These are phyloP conservation scores for Neocatenulostroma microsporum DNA, from an alignment of 2,329 filamentous ascomycete genomes.

Conservation along the genomic window DNA sequence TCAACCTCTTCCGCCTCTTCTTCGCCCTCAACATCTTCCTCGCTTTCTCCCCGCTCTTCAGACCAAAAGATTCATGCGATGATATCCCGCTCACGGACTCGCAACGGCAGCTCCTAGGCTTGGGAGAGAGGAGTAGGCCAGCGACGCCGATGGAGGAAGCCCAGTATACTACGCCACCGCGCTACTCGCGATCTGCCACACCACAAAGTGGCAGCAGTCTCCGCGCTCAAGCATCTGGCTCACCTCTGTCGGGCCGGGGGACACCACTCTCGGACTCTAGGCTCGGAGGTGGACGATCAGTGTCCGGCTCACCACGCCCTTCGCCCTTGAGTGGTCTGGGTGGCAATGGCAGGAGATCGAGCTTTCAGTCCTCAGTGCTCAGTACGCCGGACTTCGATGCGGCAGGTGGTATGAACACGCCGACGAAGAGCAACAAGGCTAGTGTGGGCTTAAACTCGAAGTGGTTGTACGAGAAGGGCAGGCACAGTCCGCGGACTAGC, in stretches of 20 bases:
- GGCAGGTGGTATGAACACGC: conserved; percentile 17
- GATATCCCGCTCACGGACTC: conserved; percentile 89
- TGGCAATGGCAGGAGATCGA: conserved; percentile 49
- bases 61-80: conserved; percentile 65
- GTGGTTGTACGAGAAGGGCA: conserved; percentile 84
- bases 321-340: conserved; percentile 15
- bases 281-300: conserved; percentile 1
- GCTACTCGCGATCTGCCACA: conserved; percentile 71
- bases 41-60: conserved; percentile 65
- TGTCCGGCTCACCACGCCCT: conserved; percentile 3
- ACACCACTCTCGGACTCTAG: conserved; percentile 36
- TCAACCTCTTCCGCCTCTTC: conserved; percentile 48
- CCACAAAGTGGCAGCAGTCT: conserved; percentile 46
- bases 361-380: conserved; percentile 52
- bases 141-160: conserved; percentile 60
- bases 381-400: conserved; percentile 32
- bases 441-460: conserved; percentile 80
- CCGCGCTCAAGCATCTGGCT: conserved; percentile 37
- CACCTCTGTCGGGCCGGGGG: conserved; percentile 48
- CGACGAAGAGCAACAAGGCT: conserved; percentile 39
- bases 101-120: conserved; percentile 75
- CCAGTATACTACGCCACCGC: conserved; percentile 75
- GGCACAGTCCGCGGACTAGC: conserved; percentile 43
- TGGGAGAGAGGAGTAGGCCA: conserved; percentile 58
- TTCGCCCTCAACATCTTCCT: conserved; percentile 55